Evolutionary conservation across 1,284 basidiomycete species (phyloP), one percentile per base, ranked within the genome.

Genomic region (Sanghuangporus sanghuang): DNA sequence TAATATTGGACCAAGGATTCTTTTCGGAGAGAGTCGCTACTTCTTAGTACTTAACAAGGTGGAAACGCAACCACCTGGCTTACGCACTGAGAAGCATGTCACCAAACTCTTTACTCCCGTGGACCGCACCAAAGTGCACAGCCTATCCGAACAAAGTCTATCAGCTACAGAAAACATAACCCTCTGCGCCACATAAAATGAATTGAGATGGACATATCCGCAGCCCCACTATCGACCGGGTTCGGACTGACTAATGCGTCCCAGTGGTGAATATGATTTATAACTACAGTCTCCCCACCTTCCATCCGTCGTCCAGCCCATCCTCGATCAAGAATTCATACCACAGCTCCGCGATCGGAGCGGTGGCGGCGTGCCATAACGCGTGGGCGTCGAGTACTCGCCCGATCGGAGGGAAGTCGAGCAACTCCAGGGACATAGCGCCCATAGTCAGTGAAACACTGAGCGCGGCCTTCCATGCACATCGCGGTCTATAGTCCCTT

Each of bases 341-440:
- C 96, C 96, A 99, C 63, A 85, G 80, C 57, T 82, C 72, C 2
- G 87, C 85, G 55, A 99, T 84, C 0, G 92, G 92, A 0, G 85
- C 89, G 0, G 96, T 99, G 2, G 87, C 84, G 2, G 92, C 77
- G 76, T 99, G 97, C 97, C 97, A 99, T 11, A 98, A 76, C 3
- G 95, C 82, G 74, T 99, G 97, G 0, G 96, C 95, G 71, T 99
- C 97, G n/a, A 98, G 77, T 3, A 87, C 73, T 49, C 95, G 77
- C 32, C 73, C 70, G 76, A 87, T 79, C 0, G 97, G 93, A 1
- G 94, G 85, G 70, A 99, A 99, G 71, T 99, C 97, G 68, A 98
- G 86, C 1, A 99, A 73, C 73, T 99, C 97, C 32, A 99, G 80
- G 0, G 81, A 78, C 16, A 90, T 94, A 8, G 94, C 91, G 0